phyloP scores from a whole-genome alignment of 1,139 yeast species.

The Arxiozyma heterogenica region DNA sequence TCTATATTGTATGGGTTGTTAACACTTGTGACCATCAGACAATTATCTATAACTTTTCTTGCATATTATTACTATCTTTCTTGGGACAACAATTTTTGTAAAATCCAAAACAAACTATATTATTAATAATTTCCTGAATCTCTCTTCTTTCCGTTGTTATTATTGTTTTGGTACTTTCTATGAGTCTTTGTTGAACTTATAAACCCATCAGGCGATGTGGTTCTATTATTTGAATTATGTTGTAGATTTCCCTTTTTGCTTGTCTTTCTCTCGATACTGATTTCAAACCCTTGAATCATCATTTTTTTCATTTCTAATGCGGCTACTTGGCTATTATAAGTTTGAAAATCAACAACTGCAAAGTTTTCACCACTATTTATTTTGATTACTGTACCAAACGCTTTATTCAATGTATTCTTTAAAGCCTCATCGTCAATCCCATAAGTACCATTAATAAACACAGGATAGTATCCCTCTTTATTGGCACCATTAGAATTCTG shows the following conservation, averaged over 20 bases:
- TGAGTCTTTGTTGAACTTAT: conserved; percentile 3
- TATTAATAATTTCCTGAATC: not conserved
- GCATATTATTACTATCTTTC: not conserved
- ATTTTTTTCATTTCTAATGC: conserved; percentile 25
- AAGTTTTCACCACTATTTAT: conserved; percentile 26
- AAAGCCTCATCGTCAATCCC: conserved; percentile 23
- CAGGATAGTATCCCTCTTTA: conserved; percentile 27
- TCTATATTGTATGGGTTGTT: not conserved
- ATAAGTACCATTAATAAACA: conserved; percentile 25
- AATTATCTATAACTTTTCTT: not conserved
- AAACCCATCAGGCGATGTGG: conserved; percentile 2
- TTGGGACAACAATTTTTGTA: not conserved
- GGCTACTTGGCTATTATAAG: conserved; percentile 24
- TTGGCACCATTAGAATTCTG: conserved; percentile 22
- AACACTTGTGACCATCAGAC: not conserved
- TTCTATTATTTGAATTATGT: not conserved
- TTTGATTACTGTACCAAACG: conserved; percentile 27
- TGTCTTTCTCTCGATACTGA: conserved; percentile 24
- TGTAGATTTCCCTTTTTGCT: conserved; percentile 14
- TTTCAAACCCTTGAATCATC: conserved; percentile 18
- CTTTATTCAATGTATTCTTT: conserved; percentile 18
- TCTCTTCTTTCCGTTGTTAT: conserved; percentile 1
- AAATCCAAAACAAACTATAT: not conserved
- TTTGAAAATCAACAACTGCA: conserved; percentile 29
- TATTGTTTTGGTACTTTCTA: conserved; percentile 4